phyloP scores from a whole-genome alignment of 805 yeast genomes.

The Blastobotrys mokoenaii region DNA sequence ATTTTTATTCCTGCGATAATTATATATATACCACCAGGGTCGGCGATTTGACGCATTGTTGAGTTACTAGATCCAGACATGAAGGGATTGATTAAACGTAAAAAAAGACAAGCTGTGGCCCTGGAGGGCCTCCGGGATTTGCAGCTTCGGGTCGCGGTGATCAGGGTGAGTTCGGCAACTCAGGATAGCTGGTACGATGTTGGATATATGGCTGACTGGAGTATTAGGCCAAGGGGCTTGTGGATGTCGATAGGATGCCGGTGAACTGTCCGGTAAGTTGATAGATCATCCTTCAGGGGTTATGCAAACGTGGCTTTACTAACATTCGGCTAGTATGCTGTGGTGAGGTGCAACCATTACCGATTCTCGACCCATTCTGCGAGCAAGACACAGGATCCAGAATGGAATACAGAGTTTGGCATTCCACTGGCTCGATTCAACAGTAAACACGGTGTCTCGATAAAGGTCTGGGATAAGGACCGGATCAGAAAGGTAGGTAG shows the following conservation, averaged over 20 bases:
- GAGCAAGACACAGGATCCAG: constrained; percentile 63
- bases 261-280: not conserved
- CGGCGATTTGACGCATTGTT: no score
- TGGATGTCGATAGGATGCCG: not conserved
- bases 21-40: no score
- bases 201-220: not conserved
- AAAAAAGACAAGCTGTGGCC: not conserved
- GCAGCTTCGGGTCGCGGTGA: not conserved
- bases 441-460: constrained; percentile 9
- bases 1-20: no score
- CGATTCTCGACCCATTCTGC: constrained; percentile 43
- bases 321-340: constrained; percentile 15
- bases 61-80: no score
- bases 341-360: constrained; percentile 21
- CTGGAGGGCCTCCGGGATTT: constrained; percentile 3
- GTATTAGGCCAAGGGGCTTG: not conserved
- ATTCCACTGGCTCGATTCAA: constrained; percentile 34
- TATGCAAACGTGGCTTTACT: no score
- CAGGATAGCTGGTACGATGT: no score
- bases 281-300: not conserved
- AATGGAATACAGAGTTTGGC: constrained; percentile 61
- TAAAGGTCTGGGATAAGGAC: constrained; percentile 25
- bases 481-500: constrained; percentile 10
- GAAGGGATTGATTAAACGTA: not conserved
- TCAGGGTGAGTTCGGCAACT: constrained; percentile 1